These are phyloP conservation scores for Cinnamomum chago DNA, from an alignment of 164 flowering plant species.

Conservation along the genomic window DNA sequence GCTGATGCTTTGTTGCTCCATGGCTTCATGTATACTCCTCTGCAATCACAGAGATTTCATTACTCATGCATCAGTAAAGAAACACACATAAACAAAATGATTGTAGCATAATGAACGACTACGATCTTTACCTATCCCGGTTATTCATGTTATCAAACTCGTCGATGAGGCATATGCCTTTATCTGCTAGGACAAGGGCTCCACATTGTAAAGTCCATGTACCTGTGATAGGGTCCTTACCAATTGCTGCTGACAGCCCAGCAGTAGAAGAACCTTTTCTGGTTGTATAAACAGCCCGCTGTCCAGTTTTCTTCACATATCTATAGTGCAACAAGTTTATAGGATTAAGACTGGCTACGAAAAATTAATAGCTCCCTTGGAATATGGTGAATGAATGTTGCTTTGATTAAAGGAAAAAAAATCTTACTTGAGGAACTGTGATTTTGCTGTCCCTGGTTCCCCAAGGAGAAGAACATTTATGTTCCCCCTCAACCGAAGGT, in stretches of 20 bases:
- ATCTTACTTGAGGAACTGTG: slow-evolving; percentile 95
- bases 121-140: slow-evolving; percentile 66
- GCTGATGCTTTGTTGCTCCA: slow-evolving; percentile 98
- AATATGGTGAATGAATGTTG: no score
- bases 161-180: slow-evolving; percentile 91
- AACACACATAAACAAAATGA: no score
- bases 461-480: slow-evolving; percentile 94
- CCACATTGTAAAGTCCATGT: slow-evolving; percentile 99
- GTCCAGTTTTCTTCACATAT: slow-evolving; percentile 96
- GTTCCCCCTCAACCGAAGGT: slow-evolving; percentile 87
- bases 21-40: slow-evolving; percentile 98
- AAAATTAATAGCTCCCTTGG: slow-evolving; percentile 3
- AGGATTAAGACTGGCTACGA: background rate
- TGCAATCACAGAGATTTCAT: slow-evolving; percentile 17
- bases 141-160: slow-evolving; percentile 99
- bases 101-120: no score
- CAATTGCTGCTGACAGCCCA: slow-evolving; percentile 96
- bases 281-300: slow-evolving; percentile 94
- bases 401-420: background rate
- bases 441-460: slow-evolving; percentile 99
- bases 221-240: slow-evolving; percentile 89
- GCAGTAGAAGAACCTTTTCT: slow-evolving; percentile 99
- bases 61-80: no score
- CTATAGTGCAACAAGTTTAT: slow-evolving; percentile 18
- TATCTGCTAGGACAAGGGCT: slow-evolving; percentile 93